phyloP scores from a whole-genome alignment of 768 basidiomycete species.

The Kondoa malvinella region DNA sequence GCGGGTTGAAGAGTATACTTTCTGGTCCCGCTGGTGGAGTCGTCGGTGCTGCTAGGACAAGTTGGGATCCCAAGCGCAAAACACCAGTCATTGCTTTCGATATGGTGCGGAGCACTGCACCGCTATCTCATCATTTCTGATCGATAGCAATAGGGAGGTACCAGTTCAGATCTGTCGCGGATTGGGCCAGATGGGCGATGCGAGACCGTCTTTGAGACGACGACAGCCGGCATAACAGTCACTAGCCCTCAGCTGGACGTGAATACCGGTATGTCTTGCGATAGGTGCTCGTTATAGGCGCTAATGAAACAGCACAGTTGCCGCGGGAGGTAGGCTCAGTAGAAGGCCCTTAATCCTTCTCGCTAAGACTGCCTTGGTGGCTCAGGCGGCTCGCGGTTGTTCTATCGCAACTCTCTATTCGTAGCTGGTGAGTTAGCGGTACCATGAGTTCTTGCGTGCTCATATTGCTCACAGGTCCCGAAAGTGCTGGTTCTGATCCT shows the following conservation, averaged over 20 bases:
- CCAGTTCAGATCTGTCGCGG: conserved; percentile 85
- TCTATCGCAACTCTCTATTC: conserved; percentile 79
- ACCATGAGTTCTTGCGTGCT: too few relatives aligned
- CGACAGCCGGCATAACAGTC: conserved; percentile 81
- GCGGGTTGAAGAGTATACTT: conserved; percentile 79
- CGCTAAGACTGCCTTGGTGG: too few relatives aligned
- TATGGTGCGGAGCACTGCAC: conserved; percentile 1
- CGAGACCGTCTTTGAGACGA: conserved; percentile 86
- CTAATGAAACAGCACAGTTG: not conserved
- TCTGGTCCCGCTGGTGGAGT: conserved; percentile 78
- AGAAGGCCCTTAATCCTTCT: too few relatives aligned
- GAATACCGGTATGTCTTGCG: conserved; percentile 36
- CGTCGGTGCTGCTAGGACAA: conserved; percentile 76
- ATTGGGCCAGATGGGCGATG: conserved; percentile 75
- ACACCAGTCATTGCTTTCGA: conserved; percentile 63
- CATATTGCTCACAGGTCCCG: too few relatives aligned
- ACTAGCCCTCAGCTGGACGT: conserved; percentile 87
- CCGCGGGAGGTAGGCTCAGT: conserved; percentile 85
- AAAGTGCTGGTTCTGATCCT: conserved; percentile 83
- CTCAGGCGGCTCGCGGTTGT: conserved; percentile 75
- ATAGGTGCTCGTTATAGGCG: not conserved
- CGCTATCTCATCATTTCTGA: not conserved
- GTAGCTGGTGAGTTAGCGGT: too few relatives aligned
- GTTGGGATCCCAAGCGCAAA: conserved; percentile 54
- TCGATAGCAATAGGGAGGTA: conserved; percentile 83